Evolutionary conservation across 2,329 filamentous ascomycete genomes (phyloP).

Genomic region (Aureobasidium sp.): DNA sequence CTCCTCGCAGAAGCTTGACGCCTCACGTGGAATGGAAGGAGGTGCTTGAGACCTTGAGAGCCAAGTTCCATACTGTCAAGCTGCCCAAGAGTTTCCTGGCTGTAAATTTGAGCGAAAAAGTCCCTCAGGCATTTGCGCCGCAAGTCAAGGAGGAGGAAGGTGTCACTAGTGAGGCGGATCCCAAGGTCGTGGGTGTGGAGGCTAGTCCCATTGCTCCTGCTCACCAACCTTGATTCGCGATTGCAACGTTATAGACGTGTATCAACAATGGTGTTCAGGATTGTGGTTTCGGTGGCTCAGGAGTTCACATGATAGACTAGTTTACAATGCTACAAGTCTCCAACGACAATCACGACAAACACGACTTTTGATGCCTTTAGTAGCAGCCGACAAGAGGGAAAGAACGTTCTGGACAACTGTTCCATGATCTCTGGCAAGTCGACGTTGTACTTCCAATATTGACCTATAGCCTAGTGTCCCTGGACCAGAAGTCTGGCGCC

Average conservation of each 20-base stretch:
- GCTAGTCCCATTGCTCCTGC: slow-evolving; percentile 24
- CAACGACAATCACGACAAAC: too few relatives aligned
- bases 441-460: too few relatives aligned
- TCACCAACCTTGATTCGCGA: slow-evolving; percentile 19
- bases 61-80: slow-evolving; percentile 77
- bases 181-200: slow-evolving; percentile 12
- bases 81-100: slow-evolving; percentile 46
- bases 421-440: too few relatives aligned
- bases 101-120: slow-evolving; percentile 44
- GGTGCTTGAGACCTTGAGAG: slow-evolving; percentile 89
- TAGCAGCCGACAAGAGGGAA: too few relatives aligned
- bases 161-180: not conserved
- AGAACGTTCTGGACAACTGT: too few relatives aligned
- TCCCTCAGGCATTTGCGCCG: slow-evolving; percentile 30
- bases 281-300: too few relatives aligned
- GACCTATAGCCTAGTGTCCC: slow-evolving; percentile 31
- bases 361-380: too few relatives aligned
- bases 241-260: not conserved
- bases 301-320: too few relatives aligned
- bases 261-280: not conserved
- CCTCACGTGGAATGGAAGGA: slow-evolving; percentile 92
- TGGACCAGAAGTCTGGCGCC: slow-evolving; percentile 36
- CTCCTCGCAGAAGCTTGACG: slow-evolving; percentile 82
- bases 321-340: too few relatives aligned
- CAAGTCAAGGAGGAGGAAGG: not conserved